Evolutionary conservation across 2,329 filamentous ascomycete species (phyloP), one percentile per base, ranked within the genome.

Genomic region (Penicillium sp.): DNA sequence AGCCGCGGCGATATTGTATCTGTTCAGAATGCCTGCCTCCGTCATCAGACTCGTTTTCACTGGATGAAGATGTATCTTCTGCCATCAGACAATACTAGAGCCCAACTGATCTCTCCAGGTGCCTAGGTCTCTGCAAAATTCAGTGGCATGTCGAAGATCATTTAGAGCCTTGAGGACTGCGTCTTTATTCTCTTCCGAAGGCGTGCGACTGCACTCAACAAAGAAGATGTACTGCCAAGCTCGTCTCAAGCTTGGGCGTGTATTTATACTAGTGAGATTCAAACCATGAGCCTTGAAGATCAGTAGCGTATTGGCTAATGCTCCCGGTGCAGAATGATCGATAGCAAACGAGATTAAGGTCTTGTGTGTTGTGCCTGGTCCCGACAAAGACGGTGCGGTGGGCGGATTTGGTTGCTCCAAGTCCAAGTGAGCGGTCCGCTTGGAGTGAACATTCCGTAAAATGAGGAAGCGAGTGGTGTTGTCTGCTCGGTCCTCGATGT

Each of bases 141-240:
- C 62, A 3, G 66, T 68, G 30, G 61, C 63, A 32, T 49, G 40
- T 13, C 46, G 47, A 30, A 70, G 38, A 30, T 61, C 58, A 23
- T 50, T 25, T 34, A 69, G 43, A 29, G 66, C 54, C 6, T 49
- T 47, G 5, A 56, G 38, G 18, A 60, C 60, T 8, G 51, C 49
- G 14, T 59, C 56, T 34, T 45, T 44, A 37, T 56, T 55, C 33
- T 58, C 50, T 14, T 42, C 44, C 8, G 52, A 53, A 5, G 50
- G 44, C n/a, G 46, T 42, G 10, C 84, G 82, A 60, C 84, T 77
- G 54, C 94, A 88, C 70, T 96, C 90, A 18, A 95, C 81, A 59
- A 96, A 89, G 68, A 96, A 95, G 25, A 95, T 77, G 66, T 96
- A 96, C 60, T 93, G 81, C 77, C 94, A 96, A 13, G 84, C 79